Evolutionary conservation across 352 stramenopile genomes (phyloP).

Genomic region (Phytophthora sojae): DNA sequence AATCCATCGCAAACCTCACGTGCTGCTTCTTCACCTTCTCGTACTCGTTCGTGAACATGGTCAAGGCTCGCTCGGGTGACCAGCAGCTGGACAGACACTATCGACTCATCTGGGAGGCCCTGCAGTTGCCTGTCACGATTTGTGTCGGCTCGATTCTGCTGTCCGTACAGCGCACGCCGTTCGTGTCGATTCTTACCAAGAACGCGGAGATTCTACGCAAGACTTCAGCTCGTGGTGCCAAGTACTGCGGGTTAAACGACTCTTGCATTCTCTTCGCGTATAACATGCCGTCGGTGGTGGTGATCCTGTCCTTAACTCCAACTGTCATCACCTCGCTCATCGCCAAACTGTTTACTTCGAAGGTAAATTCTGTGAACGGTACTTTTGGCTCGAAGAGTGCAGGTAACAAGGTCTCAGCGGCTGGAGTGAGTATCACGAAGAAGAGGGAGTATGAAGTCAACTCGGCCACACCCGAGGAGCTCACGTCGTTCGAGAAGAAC

Average conservation of each 20-base stretch:
- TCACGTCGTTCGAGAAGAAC: slow-evolving; percentile 23
- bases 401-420: not conserved
- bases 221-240: slow-evolving; percentile 10
- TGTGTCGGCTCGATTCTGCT: slow-evolving; percentile 9
- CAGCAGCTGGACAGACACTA: slow-evolving; percentile 26
- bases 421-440: not conserved
- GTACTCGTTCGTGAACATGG: slow-evolving; percentile 23
- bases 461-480: not conserved
- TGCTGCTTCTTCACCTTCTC: slow-evolving; percentile 30
- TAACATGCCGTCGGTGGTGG: slow-evolving; percentile 12
- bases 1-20: slow-evolving; percentile 29
- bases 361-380: not conserved
- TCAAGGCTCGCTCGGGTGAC: slow-evolving; percentile 22
- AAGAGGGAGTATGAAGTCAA: not conserved
- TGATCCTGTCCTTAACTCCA: slow-evolving; percentile 10
- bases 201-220: slow-evolving; percentile 32
- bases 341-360: slow-evolving; percentile 2
- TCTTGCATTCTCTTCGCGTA: slow-evolving; percentile 30
- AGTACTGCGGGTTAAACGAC: slow-evolving; percentile 30
- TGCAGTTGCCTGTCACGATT: slow-evolving; percentile 10
- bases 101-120: slow-evolving; percentile 22
- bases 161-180: slow-evolving; percentile 5
- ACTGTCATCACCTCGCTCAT: slow-evolving; percentile 10
- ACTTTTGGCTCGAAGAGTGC: not conserved
- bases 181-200: slow-evolving; percentile 8